These are phyloP conservation scores for Penicillium aurantiogriseum DNA, from an alignment of 2,329 filamentous ascomycete genomes.

Conservation along the genomic window DNA sequence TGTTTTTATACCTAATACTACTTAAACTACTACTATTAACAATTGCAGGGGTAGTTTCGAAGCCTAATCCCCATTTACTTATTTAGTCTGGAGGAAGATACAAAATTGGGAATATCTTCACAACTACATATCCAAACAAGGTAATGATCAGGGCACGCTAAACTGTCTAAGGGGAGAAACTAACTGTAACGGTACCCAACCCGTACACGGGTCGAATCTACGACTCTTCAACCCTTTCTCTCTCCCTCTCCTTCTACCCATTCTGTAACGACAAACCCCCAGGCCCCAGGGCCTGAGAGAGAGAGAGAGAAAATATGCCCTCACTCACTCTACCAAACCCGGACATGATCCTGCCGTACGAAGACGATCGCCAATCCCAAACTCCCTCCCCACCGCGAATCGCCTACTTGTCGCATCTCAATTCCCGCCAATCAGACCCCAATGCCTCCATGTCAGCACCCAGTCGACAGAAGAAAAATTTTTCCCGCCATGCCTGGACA, in stretches of 20 bases:
- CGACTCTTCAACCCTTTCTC: conserved; percentile 7
- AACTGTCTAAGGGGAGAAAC: conserved; percentile 20
- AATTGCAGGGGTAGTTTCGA: neutral
- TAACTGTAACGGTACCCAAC: conserved; percentile 3
- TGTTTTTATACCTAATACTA: neutral
- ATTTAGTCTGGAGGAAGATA: neutral
- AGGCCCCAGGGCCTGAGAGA: conserved; percentile 12
- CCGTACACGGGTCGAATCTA: neutral
- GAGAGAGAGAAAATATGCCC: conserved; percentile 47
- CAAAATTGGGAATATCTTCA: conserved; percentile 11
- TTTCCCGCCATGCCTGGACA: conserved; percentile 36
- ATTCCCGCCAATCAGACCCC: conserved; percentile 34
- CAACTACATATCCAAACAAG: conserved; percentile 12
- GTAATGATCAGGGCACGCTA: conserved; percentile 27
- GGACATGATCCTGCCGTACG: conserved; percentile 87
- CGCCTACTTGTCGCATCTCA: conserved; percentile 47
- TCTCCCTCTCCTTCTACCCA: neutral
- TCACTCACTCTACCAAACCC: conserved; percentile 90
- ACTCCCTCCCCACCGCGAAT: conserved; percentile 52
- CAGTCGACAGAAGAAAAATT: conserved; percentile 28
- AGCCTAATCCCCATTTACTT: neutral
- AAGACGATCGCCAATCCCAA: conserved; percentile 52
- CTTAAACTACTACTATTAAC: conserved; percentile 1
- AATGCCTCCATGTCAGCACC: conserved; percentile 11
- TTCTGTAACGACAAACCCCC: neutral